Conservation (phyloP, 306 rosid species). For the Boehmeria nivea region DNA sequence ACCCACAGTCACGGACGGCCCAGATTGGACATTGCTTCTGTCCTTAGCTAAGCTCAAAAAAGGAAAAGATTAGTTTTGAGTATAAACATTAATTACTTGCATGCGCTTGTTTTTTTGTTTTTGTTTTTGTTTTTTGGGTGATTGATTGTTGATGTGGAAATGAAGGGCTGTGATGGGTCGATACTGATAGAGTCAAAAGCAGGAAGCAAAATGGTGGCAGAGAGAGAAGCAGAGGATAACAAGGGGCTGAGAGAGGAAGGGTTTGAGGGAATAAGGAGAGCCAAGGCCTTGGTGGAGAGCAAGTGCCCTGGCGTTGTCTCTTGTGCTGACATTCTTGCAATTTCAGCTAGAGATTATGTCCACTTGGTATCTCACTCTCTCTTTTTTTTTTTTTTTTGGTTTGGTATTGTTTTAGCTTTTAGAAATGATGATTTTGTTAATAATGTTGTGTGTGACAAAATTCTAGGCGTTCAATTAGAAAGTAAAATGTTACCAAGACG, state of each 20-base stretch:
- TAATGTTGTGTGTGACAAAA: too few relatives aligned
- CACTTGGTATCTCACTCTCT: conserved; percentile 46
- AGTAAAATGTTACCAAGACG: too few relatives aligned
- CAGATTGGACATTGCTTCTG: too few relatives aligned
- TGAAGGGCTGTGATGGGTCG: conserved; percentile 90
- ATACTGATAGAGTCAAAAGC: conserved; percentile 51
- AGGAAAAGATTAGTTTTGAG: too few relatives aligned
- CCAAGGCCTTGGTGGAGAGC: conserved; percentile 70
- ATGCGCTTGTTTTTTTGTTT: neutral
- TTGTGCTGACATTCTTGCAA: conserved; percentile 89
- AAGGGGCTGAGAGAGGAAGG: conserved; percentile 63
- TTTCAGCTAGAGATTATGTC: conserved; percentile 86
- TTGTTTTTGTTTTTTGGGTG: neutral
- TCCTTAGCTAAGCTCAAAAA: too few relatives aligned
- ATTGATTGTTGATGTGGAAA: neutral
- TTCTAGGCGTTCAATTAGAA: too few relatives aligned
- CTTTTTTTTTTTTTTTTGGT: neutral
- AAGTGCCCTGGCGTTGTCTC: conserved; percentile 84
- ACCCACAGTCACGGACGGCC: too few relatives aligned
- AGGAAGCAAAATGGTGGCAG: conserved; percentile 71
- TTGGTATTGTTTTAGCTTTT: neutral
- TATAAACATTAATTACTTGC: too few relatives aligned
- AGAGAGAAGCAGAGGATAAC: conserved; percentile 73
- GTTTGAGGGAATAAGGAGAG: conserved; percentile 61
- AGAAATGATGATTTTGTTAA: too few relatives aligned